These are phyloP conservation scores for Schizosaccharomyces osmophilus DNA, from an alignment of 805 yeast species.

Conservation along the genomic window DNA sequence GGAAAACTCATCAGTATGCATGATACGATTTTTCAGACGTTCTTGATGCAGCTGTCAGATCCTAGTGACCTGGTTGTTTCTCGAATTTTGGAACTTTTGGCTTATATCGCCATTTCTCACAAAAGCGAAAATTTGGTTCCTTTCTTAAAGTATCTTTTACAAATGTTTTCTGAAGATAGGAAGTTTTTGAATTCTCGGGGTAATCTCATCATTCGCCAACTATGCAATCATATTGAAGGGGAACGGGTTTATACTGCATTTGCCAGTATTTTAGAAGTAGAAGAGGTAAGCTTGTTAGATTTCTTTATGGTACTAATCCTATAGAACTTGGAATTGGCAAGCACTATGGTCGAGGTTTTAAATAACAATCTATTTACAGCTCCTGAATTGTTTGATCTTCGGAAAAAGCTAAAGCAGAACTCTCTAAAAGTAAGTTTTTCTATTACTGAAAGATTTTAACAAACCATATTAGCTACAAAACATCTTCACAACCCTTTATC, in stretches of 20 bases:
- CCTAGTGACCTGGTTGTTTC: slow-evolving; percentile 58
- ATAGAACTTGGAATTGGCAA: slow-evolving; percentile 34
- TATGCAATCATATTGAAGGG: slow-evolving; percentile 58
- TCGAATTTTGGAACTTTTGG: slow-evolving; percentile 44
- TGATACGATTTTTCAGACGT: slow-evolving; percentile 47
- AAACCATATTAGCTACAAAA: neutral
- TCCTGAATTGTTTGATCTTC: slow-evolving; percentile 46
- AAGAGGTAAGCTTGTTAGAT: slow-evolving; percentile 17
- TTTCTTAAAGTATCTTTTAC: slow-evolving; percentile 48
- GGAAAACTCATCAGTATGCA: slow-evolving; percentile 22
- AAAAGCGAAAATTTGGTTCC: slow-evolving; percentile 53
- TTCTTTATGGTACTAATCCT: neutral
- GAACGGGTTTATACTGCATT: slow-evolving; percentile 62
- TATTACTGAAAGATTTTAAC: neutral
- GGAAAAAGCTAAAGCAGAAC: slow-evolving; percentile 27
- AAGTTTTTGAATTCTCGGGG: slow-evolving; percentile 46
- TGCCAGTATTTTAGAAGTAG: slow-evolving; percentile 42
- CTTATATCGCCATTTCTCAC: slow-evolving; percentile 45
- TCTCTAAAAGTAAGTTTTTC: neutral
- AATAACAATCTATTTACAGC: slow-evolving; percentile 70
- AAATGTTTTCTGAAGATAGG: slow-evolving; percentile 44
- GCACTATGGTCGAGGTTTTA: slow-evolving; percentile 63
- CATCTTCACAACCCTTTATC: slow-evolving; percentile 52
- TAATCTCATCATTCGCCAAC: slow-evolving; percentile 58
- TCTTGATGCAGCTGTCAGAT: slow-evolving; percentile 48